Evolutionary conservation across 345 rosid species (phyloP).

Genomic region (Brassica incana): DNA sequence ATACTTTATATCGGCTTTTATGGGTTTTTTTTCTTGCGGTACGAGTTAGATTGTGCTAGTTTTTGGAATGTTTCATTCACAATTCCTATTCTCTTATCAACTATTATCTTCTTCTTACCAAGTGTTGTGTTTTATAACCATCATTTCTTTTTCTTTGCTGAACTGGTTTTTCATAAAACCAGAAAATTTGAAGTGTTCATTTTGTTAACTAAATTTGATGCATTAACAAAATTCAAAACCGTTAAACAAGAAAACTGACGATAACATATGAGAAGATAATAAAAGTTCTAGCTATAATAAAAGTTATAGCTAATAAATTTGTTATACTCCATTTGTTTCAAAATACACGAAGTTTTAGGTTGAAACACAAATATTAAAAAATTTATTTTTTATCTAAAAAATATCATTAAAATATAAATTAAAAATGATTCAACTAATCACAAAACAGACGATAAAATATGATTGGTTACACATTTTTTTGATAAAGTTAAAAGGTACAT

Average conservation of each 20-base stretch:
- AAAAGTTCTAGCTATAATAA: not conserved
- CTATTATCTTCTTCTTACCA: not conserved
- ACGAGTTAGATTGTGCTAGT: not conserved
- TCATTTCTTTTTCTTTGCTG: not conserved
- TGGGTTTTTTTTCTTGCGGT: not conserved
- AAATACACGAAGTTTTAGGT: no score
- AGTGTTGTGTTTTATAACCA: not conserved
- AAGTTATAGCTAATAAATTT: not conserved
- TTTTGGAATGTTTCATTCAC: constrained; percentile 15
- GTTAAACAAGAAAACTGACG: not conserved
- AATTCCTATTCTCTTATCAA: not conserved
- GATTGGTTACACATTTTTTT: no score
- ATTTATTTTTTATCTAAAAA: no score
- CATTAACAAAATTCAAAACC: not conserved
- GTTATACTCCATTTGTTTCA: no score
- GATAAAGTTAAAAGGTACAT: no score
- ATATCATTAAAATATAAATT: no score
- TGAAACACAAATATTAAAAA: no score
- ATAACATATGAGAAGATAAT: not conserved
- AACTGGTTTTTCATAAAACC: not conserved
- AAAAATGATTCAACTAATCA: no score
- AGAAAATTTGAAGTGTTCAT: not conserved
- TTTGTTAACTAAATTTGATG: not conserved
- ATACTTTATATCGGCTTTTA: not conserved
- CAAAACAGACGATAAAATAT: no score